Evolutionary conservation across 805 yeast species (phyloP), one percentile per base, ranked within the genome.

Genomic region (Barnettozyma sucrosica): DNA sequence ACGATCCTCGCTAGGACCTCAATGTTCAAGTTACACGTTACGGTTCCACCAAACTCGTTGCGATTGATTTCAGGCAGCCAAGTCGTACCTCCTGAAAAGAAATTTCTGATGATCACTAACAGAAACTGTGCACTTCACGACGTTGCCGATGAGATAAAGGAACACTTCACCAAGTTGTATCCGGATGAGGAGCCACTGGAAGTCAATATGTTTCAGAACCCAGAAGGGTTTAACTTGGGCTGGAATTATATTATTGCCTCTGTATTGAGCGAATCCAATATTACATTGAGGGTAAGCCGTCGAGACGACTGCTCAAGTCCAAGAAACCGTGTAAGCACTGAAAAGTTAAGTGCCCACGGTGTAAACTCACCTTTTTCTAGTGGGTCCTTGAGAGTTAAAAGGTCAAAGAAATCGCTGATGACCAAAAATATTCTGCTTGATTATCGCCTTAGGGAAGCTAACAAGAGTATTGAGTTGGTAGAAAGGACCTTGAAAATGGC

Each of bases 191-290:
- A 73, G 5, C 73, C 74, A 1, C 61, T 85, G 19, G 70, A 70
- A 5, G 76, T 87, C 34, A 66, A 72, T 14, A 75, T 77, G 44
- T 64, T 87, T 7, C 93, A 85, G 58, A 90, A 86, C 62, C 64
- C 64, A 37, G 75, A 79, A 50, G 75, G 74, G 48, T 85, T 90
- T 55, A 95, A 87, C 60, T 66, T 87, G 48, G 96, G 87, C 62
- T 89, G 89, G 0, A 95, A 85, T 50, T 86, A 80, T 53, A 51
- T 63, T 2, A 83, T 80, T 0, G 74, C 74, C 10, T 87, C 84
- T 55, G 81, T 85, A 5, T 84, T 87, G 56, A 77, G 71, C 44
- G 63, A 66, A 13, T 11, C 37, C 10, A 34, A 18, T 9, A 5
- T 4, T 13, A 34, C 18, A 18, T 20, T 34, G 36, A 33, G 36